Conservation (phyloP, 2,329 filamentous ascomycete genomes). For the Bipolaris zeicola region DNA sequence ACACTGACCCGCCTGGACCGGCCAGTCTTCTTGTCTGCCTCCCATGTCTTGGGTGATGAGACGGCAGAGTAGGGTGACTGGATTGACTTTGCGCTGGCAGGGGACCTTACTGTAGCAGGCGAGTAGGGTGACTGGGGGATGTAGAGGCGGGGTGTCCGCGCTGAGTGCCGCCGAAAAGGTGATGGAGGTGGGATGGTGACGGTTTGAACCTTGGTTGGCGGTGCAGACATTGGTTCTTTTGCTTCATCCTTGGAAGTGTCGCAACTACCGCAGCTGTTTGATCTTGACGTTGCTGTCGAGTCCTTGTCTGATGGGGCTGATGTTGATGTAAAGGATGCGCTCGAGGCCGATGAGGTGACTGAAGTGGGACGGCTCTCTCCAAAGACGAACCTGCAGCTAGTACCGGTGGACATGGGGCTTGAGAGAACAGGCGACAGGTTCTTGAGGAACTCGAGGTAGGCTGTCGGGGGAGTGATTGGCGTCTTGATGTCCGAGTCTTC, state of each 20-base stretch:
- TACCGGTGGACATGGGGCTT: conserved; percentile 67
- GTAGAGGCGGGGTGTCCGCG: conserved; percentile 67
- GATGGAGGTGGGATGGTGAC: conserved; percentile 65
- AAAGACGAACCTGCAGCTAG: conserved; percentile 59
- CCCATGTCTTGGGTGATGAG: conserved; percentile 77
- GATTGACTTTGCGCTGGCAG: conserved; percentile 62
- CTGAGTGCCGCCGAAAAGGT: conserved; percentile 67
- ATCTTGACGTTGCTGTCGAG: conserved; percentile 44
- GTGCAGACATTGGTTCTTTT: conserved; percentile 48
- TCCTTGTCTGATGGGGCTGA: conserved; percentile 41
- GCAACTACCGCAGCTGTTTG: conserved; percentile 48
- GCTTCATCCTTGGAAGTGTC: conserved; percentile 39
- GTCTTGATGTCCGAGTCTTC: conserved; percentile 69
- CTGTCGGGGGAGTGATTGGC: conserved; percentile 86
- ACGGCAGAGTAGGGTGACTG: conserved; percentile 75
- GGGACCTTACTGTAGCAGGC: conserved; percentile 65
- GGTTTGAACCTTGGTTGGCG: conserved; percentile 55
- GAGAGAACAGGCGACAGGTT: conserved; percentile 73
- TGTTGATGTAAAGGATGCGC: conserved; percentile 44
- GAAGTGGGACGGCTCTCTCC: conserved; percentile 49
- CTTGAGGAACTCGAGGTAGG: conserved; percentile 93
- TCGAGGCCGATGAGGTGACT: conserved; percentile 46
- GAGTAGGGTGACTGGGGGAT: conserved; percentile 80
- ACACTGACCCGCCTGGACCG: conserved; percentile 69
- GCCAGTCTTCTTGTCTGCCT: conserved; percentile 68